Evolutionary conservation across 768 basidiomycete species (phyloP).

Genomic region (Pleurotus platypus): DNA sequence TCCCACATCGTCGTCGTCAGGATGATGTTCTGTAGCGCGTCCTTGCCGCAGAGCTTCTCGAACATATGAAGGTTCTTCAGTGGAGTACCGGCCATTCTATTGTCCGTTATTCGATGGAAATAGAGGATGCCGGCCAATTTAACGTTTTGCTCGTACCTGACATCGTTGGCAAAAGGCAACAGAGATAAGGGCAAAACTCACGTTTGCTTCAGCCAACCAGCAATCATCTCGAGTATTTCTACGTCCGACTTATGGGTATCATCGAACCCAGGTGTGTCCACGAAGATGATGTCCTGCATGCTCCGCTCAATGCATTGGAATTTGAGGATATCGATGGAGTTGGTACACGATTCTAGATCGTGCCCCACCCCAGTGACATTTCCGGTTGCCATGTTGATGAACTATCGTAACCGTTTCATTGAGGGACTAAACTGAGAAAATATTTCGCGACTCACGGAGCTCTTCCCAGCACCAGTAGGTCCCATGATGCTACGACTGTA

Average conservation of each 20-base stretch:
- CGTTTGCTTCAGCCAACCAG: constrained; percentile 15
- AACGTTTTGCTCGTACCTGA: constrained; percentile 9
- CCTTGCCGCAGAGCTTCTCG: constrained; percentile 28
- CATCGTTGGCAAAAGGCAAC: neutral
- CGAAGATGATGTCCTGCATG: constrained; percentile 12
- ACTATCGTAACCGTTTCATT: neutral
- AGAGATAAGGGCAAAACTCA: neutral
- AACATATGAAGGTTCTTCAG: constrained; percentile 28
- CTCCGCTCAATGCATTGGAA: constrained; percentile 7
- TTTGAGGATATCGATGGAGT: neutral
- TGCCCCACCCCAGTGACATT: neutral
- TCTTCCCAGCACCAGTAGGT: constrained; percentile 20
- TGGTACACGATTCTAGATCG: constrained; percentile 3
- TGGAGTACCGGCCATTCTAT: constrained; percentile 25
- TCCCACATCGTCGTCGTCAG: constrained; percentile 39
- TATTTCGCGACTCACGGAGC: constrained; percentile 11
- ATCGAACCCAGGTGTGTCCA: constrained; percentile 25
- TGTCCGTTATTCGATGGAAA: constrained; percentile 18
- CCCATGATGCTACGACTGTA: constrained; percentile 17
- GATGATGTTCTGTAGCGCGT: constrained; percentile 22
- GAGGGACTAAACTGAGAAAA: neutral
- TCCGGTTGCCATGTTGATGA: constrained; percentile 9
- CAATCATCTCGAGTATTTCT: constrained; percentile 16
- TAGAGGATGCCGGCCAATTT: constrained; percentile 24
- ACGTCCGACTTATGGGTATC: constrained; percentile 14